Conservation (phyloP, 2,329 filamentous ascomycete species). For the Escovopsis sp. region DNA sequence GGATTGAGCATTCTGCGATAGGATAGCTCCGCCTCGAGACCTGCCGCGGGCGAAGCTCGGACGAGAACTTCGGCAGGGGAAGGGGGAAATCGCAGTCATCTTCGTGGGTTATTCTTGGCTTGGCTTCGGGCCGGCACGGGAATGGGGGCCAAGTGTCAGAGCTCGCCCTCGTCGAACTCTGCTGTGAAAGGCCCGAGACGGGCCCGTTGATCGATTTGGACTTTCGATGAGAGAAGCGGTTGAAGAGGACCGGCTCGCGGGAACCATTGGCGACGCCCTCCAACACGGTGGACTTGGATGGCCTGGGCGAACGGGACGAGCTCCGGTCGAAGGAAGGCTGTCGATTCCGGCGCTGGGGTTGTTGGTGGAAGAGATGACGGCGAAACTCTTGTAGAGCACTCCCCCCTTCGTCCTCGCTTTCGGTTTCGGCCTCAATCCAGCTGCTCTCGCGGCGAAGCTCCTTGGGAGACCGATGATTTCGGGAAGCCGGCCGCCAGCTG, state of each 20-base stretch:
- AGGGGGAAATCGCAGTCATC: background rate
- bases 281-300: conserved; percentile 14
- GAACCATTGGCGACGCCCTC: conserved; percentile 5
- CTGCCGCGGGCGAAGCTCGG: too few species aligned
- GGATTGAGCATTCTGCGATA: too few species aligned
- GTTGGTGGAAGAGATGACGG: background rate
- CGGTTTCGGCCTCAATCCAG: conserved; percentile 25
- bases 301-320: conserved; percentile 15
- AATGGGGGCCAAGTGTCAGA: background rate
- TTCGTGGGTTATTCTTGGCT: background rate
- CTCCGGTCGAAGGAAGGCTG: background rate
- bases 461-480: background rate
- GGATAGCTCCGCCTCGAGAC: too few species aligned
- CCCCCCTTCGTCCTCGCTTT: conserved; percentile 14
- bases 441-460: conserved; percentile 15
- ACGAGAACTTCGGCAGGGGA: background rate
- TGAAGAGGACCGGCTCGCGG: background rate
- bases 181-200: background rate
- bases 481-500: background rate
- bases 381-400: conserved; percentile 3
- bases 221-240: conserved; percentile 8
- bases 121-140: background rate
- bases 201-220: conserved; percentile 12
- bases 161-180: background rate
- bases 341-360: background rate